phyloP scores from a whole-genome alignment of 345 rosid species.

The Cardiospermum halicacabum region DNA sequence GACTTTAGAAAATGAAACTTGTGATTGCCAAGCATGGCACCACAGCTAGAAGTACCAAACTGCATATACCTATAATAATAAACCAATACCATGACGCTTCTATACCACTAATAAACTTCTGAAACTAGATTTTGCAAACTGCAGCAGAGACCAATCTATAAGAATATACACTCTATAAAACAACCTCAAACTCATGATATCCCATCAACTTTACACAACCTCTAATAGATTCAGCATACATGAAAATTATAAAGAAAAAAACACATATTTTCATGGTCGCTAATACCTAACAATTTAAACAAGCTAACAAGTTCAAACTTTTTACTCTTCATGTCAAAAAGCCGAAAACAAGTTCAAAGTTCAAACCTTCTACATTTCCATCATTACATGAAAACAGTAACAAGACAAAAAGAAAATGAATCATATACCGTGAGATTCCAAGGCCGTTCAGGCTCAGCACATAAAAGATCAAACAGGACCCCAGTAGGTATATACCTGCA shows the following conservation, averaged over 20 bases:
- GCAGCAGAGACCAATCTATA: background rate
- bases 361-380: background rate
- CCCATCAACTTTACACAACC: background rate
- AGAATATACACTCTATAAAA: background rate
- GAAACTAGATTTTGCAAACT: background rate
- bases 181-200: background rate
- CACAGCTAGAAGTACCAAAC: background rate
- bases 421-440: conserved; percentile 85
- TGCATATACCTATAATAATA: background rate
- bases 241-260: background rate
- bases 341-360: background rate
- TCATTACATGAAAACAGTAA: background rate
- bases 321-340: background rate
- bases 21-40: background rate
- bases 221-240: background rate
- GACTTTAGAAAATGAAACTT: background rate
- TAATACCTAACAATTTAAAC: background rate
- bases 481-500: conserved; percentile 90
- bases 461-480: conserved; percentile 86
- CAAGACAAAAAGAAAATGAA: background rate
- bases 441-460: conserved; percentile 83
- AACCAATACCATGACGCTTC: background rate
- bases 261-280: background rate
- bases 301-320: background rate
- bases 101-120: background rate